Conservation (phyloP, 106 monocot genomes). For the Amphibolis antarctica region DNA sequence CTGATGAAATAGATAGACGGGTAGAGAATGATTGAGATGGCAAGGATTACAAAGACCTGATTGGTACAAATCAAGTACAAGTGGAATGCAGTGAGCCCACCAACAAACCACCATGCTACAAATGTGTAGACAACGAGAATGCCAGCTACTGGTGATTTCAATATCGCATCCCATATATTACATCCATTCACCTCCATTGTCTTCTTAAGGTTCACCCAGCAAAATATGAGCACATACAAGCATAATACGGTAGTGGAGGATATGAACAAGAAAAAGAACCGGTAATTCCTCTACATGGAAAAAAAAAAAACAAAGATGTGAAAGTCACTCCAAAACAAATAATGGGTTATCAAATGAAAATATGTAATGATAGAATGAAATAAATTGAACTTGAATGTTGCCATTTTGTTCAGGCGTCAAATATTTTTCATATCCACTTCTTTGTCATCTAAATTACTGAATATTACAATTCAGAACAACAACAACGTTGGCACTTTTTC, state of each 20-base stretch:
- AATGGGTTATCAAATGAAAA: too few species aligned
- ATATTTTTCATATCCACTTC: too few species aligned
- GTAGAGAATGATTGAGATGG: not conserved
- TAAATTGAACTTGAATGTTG: too few species aligned
- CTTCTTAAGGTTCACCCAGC: conserved; percentile 11
- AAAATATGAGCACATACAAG: conserved; percentile 13
- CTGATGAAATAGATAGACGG: not conserved
- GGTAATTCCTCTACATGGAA: conserved; percentile 16
- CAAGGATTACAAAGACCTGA: conserved; percentile 4
- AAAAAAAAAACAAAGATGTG: too few species aligned
- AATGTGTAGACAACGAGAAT: conserved; percentile 18
- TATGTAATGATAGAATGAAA: too few species aligned
- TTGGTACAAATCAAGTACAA: conserved; percentile 14
- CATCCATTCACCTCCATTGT: conserved; percentile 6
- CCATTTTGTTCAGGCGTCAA: too few species aligned
- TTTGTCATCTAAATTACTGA: too few species aligned
- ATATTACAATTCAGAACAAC: too few species aligned
- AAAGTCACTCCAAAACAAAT: too few species aligned
- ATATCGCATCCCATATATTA: conserved; percentile 10
- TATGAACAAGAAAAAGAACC: conserved; percentile 20
- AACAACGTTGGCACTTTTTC: too few species aligned
- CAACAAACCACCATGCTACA: conserved; percentile 22
- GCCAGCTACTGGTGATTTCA: conserved; percentile 11
- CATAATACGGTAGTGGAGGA: conserved; percentile 13
- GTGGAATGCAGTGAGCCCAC: conserved; percentile 17